These are phyloP conservation scores for Podospora appendiculata DNA, from an alignment of 495 filamentous ascomycete species.

Conservation along the genomic window DNA sequence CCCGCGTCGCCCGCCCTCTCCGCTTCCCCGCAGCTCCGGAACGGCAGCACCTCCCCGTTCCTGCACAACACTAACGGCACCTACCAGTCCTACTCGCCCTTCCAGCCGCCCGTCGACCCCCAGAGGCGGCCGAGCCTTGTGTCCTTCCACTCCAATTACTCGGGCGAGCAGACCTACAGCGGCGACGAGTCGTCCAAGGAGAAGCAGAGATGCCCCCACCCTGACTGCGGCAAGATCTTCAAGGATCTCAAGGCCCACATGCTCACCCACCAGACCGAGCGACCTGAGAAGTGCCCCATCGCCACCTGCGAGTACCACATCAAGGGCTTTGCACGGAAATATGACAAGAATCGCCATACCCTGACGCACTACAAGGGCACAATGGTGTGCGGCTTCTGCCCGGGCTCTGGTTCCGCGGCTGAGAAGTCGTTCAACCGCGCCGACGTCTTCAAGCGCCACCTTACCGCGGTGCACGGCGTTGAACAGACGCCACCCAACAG, in stretches of 20 bases:
- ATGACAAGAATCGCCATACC: conserved; percentile 97
- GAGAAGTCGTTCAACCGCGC: conserved; percentile 99
- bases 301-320: conserved; percentile 88
- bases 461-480: conserved; percentile 90
- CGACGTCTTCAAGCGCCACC: conserved; percentile 96
- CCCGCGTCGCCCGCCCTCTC: conserved; percentile 39
- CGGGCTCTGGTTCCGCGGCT: conserved; percentile 80
- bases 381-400: conserved; percentile 99
- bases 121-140: conserved; percentile 22
- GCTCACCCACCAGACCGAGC: conserved; percentile 89
- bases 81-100: conserved; percentile 62
- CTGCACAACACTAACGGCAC: conserved; percentile 22
- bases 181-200: conserved; percentile 55
- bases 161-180: conserved; percentile 51
- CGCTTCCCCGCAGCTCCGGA: conserved; percentile 37
- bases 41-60: conserved; percentile 38
- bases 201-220: conserved; percentile 62
- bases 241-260: conserved; percentile 94
- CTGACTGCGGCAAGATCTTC: conserved; percentile 81
- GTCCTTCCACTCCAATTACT: conserved; percentile 24
- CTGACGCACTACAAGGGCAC: conserved; percentile 98
- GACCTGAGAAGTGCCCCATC: conserved; percentile 96
- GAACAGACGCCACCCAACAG: conserved; percentile 96
- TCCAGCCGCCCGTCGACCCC: conserved; percentile 45
- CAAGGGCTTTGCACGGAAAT: conserved; percentile 95